Base-by-base conservation (phyloP, 2,329 filamentous ascomycete species). In the Fusarium humuli region DNA sequence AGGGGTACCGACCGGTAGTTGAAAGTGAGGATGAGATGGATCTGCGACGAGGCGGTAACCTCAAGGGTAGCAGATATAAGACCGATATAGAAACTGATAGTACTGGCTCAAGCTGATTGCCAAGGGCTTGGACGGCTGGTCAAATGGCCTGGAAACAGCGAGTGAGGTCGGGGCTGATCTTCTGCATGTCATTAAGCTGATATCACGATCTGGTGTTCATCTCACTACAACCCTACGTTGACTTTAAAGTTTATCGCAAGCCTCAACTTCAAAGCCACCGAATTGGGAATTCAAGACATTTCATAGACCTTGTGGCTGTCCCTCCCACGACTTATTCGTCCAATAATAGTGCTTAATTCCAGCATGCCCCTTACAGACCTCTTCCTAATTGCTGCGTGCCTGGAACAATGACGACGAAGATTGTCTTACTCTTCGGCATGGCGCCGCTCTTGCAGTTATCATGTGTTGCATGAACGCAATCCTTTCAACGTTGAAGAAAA, bases 341-440 rank as follows among this genome's bases (percentile, higher is more conserved):
- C 65, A 71, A 71, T 71, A 52, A 32, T 10, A 52, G 29, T 20
- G 25, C 50, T 57, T 46, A 66, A 58, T 69, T 56, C 42, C 42
- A 69, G 60, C 69, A 71, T 71, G 69, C 60, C 53, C 65, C 60
- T 71, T 59, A 40, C 16, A 68, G 47, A 56, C 56, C 53, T 59
- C 45, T 30, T 45, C 46, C 23, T 41, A 56, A 62, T 71, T 71
- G 68, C 56, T 49, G 32, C 32, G 68, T 61, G n/a, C 60, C 60
- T 62, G 60, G 34, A 42, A 55, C 49, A 22, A 46, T 57, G 42
- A 53, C 49, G 34, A 59, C 27, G 29, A 14, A 40, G 23, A 6
- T 25, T 71, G 68, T 71, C 64, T 69, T 47, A 57, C 42, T 27
- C 14, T 23, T 12, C 42, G 27, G 37, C 18, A 40, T 53, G 68